A percentile compares a stretch with the other conserved stretches of the same genome.
phyloP scores from a whole-genome alignment of 306 rosid species.

The Lithocarpus polystachyus region DNA sequence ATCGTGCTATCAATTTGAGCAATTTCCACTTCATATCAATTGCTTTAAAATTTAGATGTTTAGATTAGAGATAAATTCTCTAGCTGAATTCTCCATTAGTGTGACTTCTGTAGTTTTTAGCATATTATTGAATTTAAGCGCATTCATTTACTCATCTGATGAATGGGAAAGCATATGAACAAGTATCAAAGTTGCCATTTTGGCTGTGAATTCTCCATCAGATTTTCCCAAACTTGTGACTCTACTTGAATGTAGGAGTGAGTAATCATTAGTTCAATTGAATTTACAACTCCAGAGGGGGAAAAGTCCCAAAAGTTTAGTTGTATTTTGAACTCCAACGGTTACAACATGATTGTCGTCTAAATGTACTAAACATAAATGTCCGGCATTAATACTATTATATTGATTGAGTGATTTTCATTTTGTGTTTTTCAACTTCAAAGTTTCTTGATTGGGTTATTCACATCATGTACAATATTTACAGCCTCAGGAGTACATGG shows the following conservation, averaged over 20 bases:
- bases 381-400: background rate
- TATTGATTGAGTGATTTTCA: background rate
- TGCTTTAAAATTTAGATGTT: background rate
- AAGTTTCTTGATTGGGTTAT: background rate
- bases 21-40: background rate
- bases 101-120: background rate
- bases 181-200: background rate
- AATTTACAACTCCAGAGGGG: background rate
- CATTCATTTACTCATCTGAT: background rate
- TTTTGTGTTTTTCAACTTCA: background rate
- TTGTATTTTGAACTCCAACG: background rate
- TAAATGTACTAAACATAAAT: background rate
- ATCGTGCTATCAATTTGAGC: background rate
- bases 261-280: background rate
- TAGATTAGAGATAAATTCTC: background rate
- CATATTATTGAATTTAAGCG: background rate
- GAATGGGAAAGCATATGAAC: background rate
- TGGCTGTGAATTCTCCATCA: background rate
- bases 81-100: background rate
- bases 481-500: conserved; percentile 74
- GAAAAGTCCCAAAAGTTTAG: background rate
- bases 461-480: conserved; percentile 8
- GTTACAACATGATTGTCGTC: background rate
- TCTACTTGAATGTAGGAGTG: background rate
- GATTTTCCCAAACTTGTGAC: background rate